Base-by-base conservation (phyloP, 495 filamentous ascomycete species). In the Penicillium robsamsonii region DNA sequence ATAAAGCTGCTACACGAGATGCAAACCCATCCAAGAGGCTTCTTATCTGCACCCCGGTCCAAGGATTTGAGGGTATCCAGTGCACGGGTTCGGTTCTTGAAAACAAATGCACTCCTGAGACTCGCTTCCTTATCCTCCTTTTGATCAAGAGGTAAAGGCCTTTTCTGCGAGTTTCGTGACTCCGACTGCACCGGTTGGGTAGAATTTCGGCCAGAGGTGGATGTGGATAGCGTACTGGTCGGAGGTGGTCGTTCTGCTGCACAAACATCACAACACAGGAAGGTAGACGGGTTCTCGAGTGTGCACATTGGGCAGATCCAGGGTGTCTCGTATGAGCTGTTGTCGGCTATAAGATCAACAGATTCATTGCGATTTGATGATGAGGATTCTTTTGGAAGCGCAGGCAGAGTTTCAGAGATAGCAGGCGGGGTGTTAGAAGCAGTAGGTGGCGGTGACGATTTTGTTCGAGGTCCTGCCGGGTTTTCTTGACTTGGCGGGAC, bases 251-350 rank as follows among this genome's bases (percentile, higher is more conserved):
- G 79, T 64, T 90, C 86, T 1, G 76, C 72, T 6, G 79, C 84
- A 65, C 92, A 97, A 3, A 84, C 91, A 62, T 92, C 91, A 67
- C 92, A 97, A 60, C 78, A 81, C 10, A 89, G 76, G 59, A 78
- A 90, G 22, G 71, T 80, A 27, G 79, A 58, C 3, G 88, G 85
- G 62, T 97, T 97, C 47, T 85, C 81, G n/a, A 94, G 79, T 0
- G 93, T 97, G 65, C 93, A 96, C 31, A 84, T 77, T 20, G 76
- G 75, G 59, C 93, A 97, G 11, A 79, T 77, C 93, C 93, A 97
- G 35, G 79, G 74, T 41, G 56, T 27, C 6, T 74, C 65, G 38
- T 75, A 72, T 5, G 60, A 58, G 18, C 53, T 66, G 37, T 67
- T 71, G 35, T 74, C 68, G n/a, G 57, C 50, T 4, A 60, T 61